These are phyloP conservation scores for Rhizoclosmatium sp. DNA, from an alignment of 192 early-diverging fungal genomes.

Conservation along the genomic window DNA sequence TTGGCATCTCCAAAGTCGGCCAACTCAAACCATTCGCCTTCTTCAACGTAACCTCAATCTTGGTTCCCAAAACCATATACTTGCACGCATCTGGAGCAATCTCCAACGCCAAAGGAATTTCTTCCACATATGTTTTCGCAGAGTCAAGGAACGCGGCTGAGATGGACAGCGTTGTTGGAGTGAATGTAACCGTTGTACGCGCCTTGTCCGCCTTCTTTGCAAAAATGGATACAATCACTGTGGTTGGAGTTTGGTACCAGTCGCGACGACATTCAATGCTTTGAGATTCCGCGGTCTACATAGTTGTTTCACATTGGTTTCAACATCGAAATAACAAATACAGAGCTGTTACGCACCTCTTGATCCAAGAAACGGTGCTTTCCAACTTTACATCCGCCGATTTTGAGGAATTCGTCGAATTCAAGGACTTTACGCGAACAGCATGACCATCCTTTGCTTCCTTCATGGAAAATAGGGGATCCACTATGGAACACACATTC, in stretches of 20 bases:
- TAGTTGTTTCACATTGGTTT: neutral
- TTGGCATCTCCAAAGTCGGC: conserved; percentile 77
- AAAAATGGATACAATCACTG: conserved; percentile 89
- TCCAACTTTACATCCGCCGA: conserved; percentile 90
- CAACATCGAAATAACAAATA: neutral
- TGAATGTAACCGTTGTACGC: conserved; percentile 75
- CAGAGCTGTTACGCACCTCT: conserved; percentile 4
- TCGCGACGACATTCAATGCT: conserved; percentile 85
- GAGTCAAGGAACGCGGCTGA: conserved; percentile 79
- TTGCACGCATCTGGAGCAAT: conserved; percentile 78
- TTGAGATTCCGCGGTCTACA: conserved; percentile 48
- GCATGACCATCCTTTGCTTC: conserved; percentile 97
- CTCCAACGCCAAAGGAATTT: conserved; percentile 72
- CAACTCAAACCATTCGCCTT: conserved; percentile 89
- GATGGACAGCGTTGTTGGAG: conserved; percentile 65
- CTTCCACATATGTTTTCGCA: conserved; percentile 74
- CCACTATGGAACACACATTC: conserved; percentile 91
- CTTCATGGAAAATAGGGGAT: conserved; percentile 94
- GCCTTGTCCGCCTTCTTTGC: conserved; percentile 88
- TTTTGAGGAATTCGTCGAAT: conserved; percentile 98
- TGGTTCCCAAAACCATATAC: conserved; percentile 87
- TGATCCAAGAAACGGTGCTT: conserved; percentile 86
- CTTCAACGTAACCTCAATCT: conserved; percentile 91
- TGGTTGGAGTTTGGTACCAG: conserved; percentile 91
- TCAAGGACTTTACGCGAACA: conserved; percentile 94